Base-by-base conservation (phyloP, 495 filamentous ascomycete species). In the Penicillium malachiteum region DNA sequence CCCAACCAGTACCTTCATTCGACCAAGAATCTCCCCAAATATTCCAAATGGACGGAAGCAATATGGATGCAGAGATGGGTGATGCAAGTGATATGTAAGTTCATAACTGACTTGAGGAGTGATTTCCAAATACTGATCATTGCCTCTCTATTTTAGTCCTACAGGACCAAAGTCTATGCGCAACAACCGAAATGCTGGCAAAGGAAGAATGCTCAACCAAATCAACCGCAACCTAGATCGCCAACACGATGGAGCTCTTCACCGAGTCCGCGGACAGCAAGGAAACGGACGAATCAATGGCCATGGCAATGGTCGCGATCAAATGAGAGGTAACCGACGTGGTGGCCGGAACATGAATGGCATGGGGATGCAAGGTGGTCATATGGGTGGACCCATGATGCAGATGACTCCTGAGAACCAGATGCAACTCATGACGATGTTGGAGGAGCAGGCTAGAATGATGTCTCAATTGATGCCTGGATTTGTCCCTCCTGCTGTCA, bases 111-210 rank as follows among this genome's bases (percentile, higher is more conserved):
- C 40, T 26, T 42, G 37, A 26, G 13, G n/a, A n/a, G 26, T 39
- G 18, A 1, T 12, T 39, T 12, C 7, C 13, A n/a, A n/a, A 17
- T 55, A 40, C 57, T 56, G 39, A 72, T 58, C 44, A 11, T 50
- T 14, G 56, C 65, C 33, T 54, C 48, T 48, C 14, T 39, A 40
- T 35, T 21, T 45, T 61, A 97, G 92, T 65, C 94, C 94, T 14
- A 97, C 93, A 8, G 94, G 92, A 40, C 94, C 94, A 18, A 94
- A 91, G 71, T 90, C 92, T 5, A 97, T 98, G 95, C 87, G 94
- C 55, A 89, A 88, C 67, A 81, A 80, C 31, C 76, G 72, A 54
- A 67, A 67, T 47, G 77, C 77, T 30, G 81, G 84, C 39, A 84
- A 68, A 52, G 89, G 88, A 62, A 84, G 91, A 37, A 85, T 97